Conservation (phyloP, 257 asterid species). For the Gentiana dahurica region DNA sequence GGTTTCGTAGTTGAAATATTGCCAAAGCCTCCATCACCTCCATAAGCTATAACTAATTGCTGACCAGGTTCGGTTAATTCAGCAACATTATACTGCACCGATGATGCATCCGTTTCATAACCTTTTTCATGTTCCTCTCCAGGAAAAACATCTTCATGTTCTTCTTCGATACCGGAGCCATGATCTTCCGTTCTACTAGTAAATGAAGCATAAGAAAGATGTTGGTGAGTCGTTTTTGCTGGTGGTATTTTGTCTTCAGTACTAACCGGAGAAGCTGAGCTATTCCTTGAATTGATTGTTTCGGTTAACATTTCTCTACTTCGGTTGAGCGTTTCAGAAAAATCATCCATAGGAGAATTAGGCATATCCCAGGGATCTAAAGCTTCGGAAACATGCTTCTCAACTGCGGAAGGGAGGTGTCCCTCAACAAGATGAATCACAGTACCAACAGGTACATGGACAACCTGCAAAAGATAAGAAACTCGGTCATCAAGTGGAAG, state of each 20-base stretch:
- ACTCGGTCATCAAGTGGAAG: slow-evolving; percentile 3
- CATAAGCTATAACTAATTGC: slow-evolving; percentile 57
- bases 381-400: slow-evolving; percentile 41
- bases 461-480: slow-evolving; percentile 39
- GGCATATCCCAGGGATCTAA: slow-evolving; percentile 92
- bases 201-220: slow-evolving; percentile 12
- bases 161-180: slow-evolving; percentile 18
- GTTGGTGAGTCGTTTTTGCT: slow-evolving; percentile 3
- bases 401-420: slow-evolving; percentile 61
- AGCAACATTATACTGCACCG: slow-evolving; percentile 53
- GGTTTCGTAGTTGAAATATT: slow-evolving; percentile 30
- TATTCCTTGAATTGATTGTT: neutral
- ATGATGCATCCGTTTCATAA: neutral
- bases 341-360: slow-evolving; percentile 36
- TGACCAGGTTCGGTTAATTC: slow-evolving; percentile 81
- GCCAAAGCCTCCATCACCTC: slow-evolving; percentile 91
- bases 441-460: slow-evolving; percentile 83
- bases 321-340: slow-evolving; percentile 24
- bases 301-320: slow-evolving; percentile 13
- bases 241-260: neutral
- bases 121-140: slow-evolving; percentile 7
- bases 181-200: slow-evolving; percentile 3
- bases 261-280: neutral
- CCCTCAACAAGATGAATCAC: slow-evolving; percentile 78
- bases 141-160: slow-evolving; percentile 33